Evolutionary conservation across 2,329 filamentous ascomycete species (phyloP), one percentile per base, ranked within the genome.

Genomic region (Beauveria brongniartii): DNA sequence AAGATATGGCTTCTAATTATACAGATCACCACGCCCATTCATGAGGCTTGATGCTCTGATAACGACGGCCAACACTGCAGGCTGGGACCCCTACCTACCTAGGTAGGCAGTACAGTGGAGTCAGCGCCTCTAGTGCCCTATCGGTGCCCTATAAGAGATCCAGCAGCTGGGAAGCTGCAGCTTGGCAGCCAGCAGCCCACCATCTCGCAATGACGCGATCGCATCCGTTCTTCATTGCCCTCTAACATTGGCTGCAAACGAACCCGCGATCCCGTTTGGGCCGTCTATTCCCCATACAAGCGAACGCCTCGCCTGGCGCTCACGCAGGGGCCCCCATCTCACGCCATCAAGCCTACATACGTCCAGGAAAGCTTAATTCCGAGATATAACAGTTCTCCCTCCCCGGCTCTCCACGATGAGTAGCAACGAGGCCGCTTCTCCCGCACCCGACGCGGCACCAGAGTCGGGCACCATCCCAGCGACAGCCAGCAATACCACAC

Each of bases 191-290:
- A 34, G 37, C 34, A 51, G 56, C 56, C 56, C 56, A 59, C 56
- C 26, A 28, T 34, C 56, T 44, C 24, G n/a, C 48, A 46, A 59
- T 59, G 56, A 59, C 56, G 56, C 56, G 56, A 59, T 53, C 40
- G 47, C 37, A 34, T 53, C 40, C 24, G 48, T 48, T 28, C 47
- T 51, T 40, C 24, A 46, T 44, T n/a, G 47, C 46, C 48, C 47
- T 59, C 48, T 52, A 6, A 30, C 56, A 59, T 59, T 59, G 47
- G 56, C 12, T 44, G 48, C 48, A 34, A 48, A 59, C 24, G n/a
- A 34, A 37, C 26, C 48, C n/a, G 44, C 40, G 52, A 44, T 55
- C 52, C 52, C 52, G 24, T 43, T 55, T 55, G 18, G 52, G 40
- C 40, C 20, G 1, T 28, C 24, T 8, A 16, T 28, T 28, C 24